Evolutionary conservation across 352 stramenopile species (phyloP), one percentile per base, ranked within the genome.

Genomic region (Globisporangium abappressorium): DNA sequence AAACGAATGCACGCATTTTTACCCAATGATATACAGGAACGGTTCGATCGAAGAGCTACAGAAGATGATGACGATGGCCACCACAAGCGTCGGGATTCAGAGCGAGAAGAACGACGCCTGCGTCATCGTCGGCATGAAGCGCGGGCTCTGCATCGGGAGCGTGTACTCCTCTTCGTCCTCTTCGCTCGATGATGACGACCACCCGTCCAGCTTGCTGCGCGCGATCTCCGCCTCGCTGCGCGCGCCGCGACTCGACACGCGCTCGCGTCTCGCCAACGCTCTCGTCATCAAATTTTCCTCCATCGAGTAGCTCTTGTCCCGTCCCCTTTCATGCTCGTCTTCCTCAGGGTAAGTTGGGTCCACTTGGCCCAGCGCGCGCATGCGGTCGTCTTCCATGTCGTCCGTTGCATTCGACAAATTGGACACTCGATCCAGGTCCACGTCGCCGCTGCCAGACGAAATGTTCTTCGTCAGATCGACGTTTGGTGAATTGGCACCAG

Each of bases 351-450:
- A 51, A 24, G 43, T 2, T 26, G 28, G n/a, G 20, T 34, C 11
- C 26, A 9, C 57, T 7, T 56, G 34, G 24, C 26, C n/a, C 14
- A 73, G 34, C 3, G 43, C 57, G 9, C 49, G 69, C 7, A 77
- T 18, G 8, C 70, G 73, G 22, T 80, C 71, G 36, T 69, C 66
- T 53, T 78, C 74, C 11, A 68, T 72, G 59, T 76, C 68, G 28
- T 80, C 74, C 9, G 74, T 78, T 18, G 59, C 71, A 46, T 78
- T 78, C 22, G 74, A 78, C 49, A 68, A 69, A 14, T 43, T 54
- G 20, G 64, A 74, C 18, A 43, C 56, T 18, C 41, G 63, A 11
- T 77, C 68, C 51, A 64, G 55, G 11, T 58, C 58, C 11, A 24
- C 18, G 18, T 57, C 46, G 8, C 2, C 30, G 5, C 8, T 24